These are phyloP conservation scores for Penicillium taxi DNA, from an alignment of 495 filamentous ascomycete species.

Conservation along the genomic window DNA sequence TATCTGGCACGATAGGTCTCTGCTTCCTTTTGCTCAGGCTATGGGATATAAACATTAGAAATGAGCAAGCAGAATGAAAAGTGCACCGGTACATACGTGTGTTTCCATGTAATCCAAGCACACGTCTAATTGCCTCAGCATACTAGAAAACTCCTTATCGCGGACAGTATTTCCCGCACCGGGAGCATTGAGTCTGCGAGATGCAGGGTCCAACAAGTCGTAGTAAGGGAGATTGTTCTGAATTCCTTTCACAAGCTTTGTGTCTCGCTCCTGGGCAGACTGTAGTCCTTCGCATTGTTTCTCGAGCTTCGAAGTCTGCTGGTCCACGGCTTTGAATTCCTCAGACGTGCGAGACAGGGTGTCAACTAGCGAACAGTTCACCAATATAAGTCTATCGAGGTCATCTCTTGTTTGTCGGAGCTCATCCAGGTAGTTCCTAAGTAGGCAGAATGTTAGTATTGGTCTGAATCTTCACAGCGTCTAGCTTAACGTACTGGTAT, in stretches of 20 bases:
- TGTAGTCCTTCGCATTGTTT: slow-evolving; percentile 83
- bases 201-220: slow-evolving; percentile 82
- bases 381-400: slow-evolving; percentile 70
- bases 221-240: slow-evolving; percentile 85
- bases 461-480: slow-evolving; percentile 6
- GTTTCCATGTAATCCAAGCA: slow-evolving; percentile 84
- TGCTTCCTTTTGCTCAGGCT: slow-evolving; percentile 79
- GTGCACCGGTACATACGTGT: slow-evolving; percentile 50
- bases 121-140: slow-evolving; percentile 73
- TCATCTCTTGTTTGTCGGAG: slow-evolving; percentile 71
- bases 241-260: slow-evolving; percentile 69
- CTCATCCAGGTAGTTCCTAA: slow-evolving; percentile 68
- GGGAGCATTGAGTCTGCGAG: slow-evolving; percentile 81
- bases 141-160: slow-evolving; percentile 72
- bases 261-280: slow-evolving; percentile 66
- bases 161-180: slow-evolving; percentile 77
- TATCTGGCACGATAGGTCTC: slow-evolving; percentile 71
- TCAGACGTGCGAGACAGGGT: slow-evolving; percentile 67
- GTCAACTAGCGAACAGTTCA: slow-evolving; percentile 63
- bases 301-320: slow-evolving; percentile 84
- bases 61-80: background rate
- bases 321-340: slow-evolving; percentile 78
- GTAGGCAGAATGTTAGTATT: slow-evolving; percentile 3
- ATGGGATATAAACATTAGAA: slow-evolving; percentile 11
- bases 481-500: slow-evolving; percentile 56